Base-by-base conservation (phyloP, 805 yeast genomes). In the Kuraishia cidri region DNA sequence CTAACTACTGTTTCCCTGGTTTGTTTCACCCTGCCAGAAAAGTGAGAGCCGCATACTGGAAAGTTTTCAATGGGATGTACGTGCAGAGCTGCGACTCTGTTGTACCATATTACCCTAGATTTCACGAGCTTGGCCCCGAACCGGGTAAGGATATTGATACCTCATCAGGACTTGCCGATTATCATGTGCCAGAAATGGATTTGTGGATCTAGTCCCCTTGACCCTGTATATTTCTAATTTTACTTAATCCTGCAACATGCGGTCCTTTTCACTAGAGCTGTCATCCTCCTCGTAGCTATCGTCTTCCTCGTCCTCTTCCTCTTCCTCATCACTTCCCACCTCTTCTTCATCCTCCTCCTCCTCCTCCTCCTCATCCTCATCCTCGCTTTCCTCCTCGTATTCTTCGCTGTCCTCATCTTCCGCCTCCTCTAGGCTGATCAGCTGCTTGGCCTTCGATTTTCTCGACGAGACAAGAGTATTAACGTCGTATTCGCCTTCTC, bases 21-120 rank as follows among this genome's bases (percentile, higher is more conserved):
- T 58, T 92, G 13, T 92, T 87, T 52, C 97, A 92, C 46, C 94
- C 97, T 1, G 96, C 97, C 0, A 64, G 80, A 36, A 82, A 79
- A 46, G 97, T 92, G 1, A 65, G 98, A 39, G 59, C 57, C 4
- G 78, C 92, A 0, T 92, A 80, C 53, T 92, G 97, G 97, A 77
- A 69, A 41, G 52, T 87, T 10, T 88, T 75, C 61, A 88, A 90
- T 46, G 58, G 60, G 26, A 74, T 87, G 18, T 88, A 88, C 47
- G 72, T 83, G 10, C 86, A 79, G 44, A 69, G 72, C 38, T 62
- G 75, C 27, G 94, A 86, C 51, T 60, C 88, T 0, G 51, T 92
- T 49, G 86, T 87, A 2, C 95, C 97, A 1, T 75, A 69, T 45
- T 87, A 82, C 51, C 97, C 97, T 2, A 43, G 58, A 4, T 43